phyloP scores from a whole-genome alignment of 805 yeast genomes.

The Myxozyma neotropica region DNA sequence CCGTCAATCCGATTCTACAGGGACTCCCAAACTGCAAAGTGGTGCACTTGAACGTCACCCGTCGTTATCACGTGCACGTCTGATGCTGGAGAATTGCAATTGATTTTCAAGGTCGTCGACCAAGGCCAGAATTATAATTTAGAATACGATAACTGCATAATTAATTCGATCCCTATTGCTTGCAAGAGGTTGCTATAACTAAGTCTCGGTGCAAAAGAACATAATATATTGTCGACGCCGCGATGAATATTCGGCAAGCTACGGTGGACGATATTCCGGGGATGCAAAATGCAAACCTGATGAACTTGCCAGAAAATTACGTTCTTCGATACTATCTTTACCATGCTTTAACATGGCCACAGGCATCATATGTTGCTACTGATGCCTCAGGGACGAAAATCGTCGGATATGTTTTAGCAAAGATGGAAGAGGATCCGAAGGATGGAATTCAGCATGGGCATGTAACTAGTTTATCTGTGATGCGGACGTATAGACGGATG shows the following conservation, averaged over 20 bases:
- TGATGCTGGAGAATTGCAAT: too few relatives aligned
- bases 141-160: too few relatives aligned
- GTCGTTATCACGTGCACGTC: too few relatives aligned
- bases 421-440: constrained; percentile 76
- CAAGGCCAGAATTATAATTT: too few relatives aligned
- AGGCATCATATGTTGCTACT: constrained; percentile 90
- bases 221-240: too few relatives aligned
- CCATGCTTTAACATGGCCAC: constrained; percentile 96
- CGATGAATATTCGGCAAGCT: constrained; percentile 84
- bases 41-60: too few relatives aligned
- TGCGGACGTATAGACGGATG: constrained; percentile 93
- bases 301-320: constrained; percentile 78
- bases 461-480: constrained; percentile 88
- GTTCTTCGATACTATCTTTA: constrained; percentile 90
- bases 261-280: constrained; percentile 84
- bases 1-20: too few relatives aligned
- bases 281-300: constrained; percentile 68
- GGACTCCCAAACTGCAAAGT: too few relatives aligned
- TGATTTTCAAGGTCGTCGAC: too few relatives aligned
- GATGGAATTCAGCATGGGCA: constrained; percentile 83
- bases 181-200: too few relatives aligned
- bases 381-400: constrained; percentile 68
- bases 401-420: constrained; percentile 95
- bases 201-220: too few relatives aligned
- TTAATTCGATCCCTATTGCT: too few relatives aligned